Evolutionary conservation across 2,329 filamentous ascomycete species (phyloP).

Genomic region (Fusarium sp.): DNA sequence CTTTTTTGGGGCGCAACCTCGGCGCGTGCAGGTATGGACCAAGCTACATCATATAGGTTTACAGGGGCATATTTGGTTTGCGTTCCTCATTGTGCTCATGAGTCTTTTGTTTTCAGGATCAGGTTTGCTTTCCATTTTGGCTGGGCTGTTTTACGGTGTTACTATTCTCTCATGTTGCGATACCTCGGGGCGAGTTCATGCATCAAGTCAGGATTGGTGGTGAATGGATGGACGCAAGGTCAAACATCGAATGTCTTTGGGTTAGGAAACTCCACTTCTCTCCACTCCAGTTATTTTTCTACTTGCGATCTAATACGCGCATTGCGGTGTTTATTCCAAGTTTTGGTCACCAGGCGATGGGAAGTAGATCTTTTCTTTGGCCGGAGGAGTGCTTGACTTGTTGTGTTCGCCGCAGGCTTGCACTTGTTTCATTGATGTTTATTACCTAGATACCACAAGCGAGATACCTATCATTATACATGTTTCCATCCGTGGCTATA

Average conservation of each 20-base stretch:
- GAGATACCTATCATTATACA: conserved; percentile 42
- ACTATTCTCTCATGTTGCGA: conserved; percentile 46
- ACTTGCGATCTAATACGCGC: conserved; percentile 28
- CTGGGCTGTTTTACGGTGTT: conserved; percentile 34
- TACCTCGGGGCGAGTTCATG: conserved; percentile 40
- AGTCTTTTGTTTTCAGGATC: conserved; percentile 13
- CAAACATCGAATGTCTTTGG: conserved; percentile 28
- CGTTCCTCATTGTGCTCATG: conserved; percentile 37
- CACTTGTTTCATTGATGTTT: conserved; percentile 47
- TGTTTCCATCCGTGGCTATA: conserved; percentile 27
- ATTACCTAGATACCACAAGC: conserved; percentile 50
- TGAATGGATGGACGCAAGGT: conserved; percentile 37
- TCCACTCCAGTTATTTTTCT: conserved; percentile 35
- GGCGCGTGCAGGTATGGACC: conserved; percentile 41
- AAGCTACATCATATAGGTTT: conserved; percentile 43
- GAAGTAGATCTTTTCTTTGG: conserved; percentile 27
- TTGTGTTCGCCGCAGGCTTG: conserved; percentile 50
- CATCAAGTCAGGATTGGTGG: conserved; percentile 29
- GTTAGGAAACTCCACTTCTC: conserved; percentile 35
- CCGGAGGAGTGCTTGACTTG: conserved; percentile 33
- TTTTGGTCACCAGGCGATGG: conserved; percentile 24
- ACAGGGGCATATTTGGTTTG: conserved; percentile 43
- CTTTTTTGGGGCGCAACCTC: conserved; percentile 26
- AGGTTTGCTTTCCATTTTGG: conserved; percentile 20
- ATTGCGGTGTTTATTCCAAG: conserved; percentile 13